phyloP scores from a whole-genome alignment of 2,329 filamentous ascomycete genomes.

The Xylariales sp. region DNA sequence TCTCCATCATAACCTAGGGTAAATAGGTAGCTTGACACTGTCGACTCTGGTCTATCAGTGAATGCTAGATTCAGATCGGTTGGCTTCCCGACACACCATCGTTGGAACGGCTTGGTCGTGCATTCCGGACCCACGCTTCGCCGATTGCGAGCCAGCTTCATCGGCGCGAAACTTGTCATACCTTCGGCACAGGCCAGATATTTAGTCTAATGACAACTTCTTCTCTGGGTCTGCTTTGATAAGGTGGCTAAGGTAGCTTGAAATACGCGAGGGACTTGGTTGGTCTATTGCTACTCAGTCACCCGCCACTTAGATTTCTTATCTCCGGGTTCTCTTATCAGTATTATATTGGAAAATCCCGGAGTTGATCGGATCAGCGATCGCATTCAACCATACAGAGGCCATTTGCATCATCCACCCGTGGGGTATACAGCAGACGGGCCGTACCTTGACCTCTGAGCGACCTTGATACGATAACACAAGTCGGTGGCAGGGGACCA shows the following conservation, averaged over 20 bases:
- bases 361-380: conserved; percentile 17
- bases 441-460: conserved; percentile 1
- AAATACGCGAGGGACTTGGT: neutral
- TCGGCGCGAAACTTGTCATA: conserved; percentile 2
- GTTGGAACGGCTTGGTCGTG: conserved; percentile 8
- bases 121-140: conserved; percentile 22
- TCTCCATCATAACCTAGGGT: conserved; percentile 49
- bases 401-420: conserved; percentile 7
- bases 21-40: conserved; percentile 12
- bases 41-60: neutral
- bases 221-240: conserved; percentile 4
- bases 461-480: neutral
- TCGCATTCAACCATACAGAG: conserved; percentile 13
- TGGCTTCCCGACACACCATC: conserved; percentile 1
- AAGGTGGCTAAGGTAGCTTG: conserved; percentile 1
- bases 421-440: conserved; percentile 7
- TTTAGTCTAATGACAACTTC: conserved; percentile 9
- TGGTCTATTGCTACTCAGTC: conserved; percentile 6
- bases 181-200: conserved; percentile 1
- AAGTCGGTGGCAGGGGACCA: neutral
- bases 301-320: conserved; percentile 18
- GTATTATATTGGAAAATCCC: conserved; percentile 10
- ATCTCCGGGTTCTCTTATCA: conserved; percentile 20
- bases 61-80: conserved; percentile 13
- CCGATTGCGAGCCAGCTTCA: conserved; percentile 7